Percentiles rank a stretch among this genome's conserved stretches.
Conservation (phyloP, 306 rosid species). For the Oxytropis ochrocephala region DNA sequence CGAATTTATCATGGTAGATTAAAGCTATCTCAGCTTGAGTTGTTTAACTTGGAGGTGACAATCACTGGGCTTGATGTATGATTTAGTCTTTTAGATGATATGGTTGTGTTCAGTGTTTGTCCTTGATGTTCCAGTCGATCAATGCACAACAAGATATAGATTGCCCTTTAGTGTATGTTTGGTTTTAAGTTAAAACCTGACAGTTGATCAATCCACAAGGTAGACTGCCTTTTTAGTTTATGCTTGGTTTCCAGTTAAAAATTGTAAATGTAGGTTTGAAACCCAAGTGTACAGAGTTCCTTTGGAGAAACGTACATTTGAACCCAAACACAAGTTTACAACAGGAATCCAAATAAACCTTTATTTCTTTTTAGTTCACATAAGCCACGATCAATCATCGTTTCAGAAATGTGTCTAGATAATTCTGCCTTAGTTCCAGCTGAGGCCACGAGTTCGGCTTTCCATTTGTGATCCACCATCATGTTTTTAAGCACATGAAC, state of each 20-base stretch:
- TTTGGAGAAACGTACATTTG: too few species aligned
- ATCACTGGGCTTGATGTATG: neutral
- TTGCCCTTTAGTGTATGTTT: too few species aligned
- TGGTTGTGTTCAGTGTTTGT: neutral
- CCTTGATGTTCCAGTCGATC: neutral
- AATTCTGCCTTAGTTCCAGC: neutral
- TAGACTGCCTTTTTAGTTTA: neutral
- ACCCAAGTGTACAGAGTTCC: too few species aligned
- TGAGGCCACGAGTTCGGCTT: neutral
- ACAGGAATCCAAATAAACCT: too few species aligned
- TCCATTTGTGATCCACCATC: neutral
- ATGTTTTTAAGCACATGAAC: neutral
- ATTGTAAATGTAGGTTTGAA: too few species aligned
- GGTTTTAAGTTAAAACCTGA: too few species aligned
- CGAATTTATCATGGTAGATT: neutral
- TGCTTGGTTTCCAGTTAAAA: too few species aligned
- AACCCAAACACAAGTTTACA: too few species aligned
- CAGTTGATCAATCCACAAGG: neutral
- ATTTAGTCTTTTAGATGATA: neutral
- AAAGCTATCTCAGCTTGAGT: neutral
- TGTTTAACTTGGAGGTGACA: neutral
- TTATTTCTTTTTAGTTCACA: neutral
- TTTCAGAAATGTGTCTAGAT: neutral
- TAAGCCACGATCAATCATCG: too few species aligned
- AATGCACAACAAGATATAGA: too few species aligned